Conservation (phyloP, 345 rosid genomes). For the Cochlearia excelsa region DNA sequence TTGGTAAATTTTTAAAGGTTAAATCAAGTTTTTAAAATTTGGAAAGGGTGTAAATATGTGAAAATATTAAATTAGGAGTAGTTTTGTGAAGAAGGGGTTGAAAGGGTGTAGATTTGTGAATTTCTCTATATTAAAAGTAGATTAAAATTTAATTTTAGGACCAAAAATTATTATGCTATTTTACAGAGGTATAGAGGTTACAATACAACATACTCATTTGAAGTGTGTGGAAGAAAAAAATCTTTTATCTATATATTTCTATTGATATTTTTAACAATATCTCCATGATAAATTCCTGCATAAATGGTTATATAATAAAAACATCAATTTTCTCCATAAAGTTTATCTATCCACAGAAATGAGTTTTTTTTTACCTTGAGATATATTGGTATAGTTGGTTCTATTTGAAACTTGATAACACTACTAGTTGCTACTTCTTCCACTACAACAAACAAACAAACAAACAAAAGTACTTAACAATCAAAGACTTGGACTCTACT, state of each 20-base stretch:
- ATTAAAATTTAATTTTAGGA: too few relatives aligned
- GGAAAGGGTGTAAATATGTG: too few relatives aligned
- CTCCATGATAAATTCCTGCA: slow-evolving; percentile 58
- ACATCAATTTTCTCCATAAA: slow-evolving; percentile 35
- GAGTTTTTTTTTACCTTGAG: slow-evolving; percentile 59
- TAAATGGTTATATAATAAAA: slow-evolving; percentile 35
- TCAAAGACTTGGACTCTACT: neutral
- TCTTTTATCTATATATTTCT: slow-evolving; percentile 31
- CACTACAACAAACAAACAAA: slow-evolving; percentile 45
- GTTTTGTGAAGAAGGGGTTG: too few relatives aligned
- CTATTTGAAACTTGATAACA: slow-evolving; percentile 56
- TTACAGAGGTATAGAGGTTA: neutral
- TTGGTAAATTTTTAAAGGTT: too few relatives aligned
- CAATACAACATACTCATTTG: slow-evolving; percentile 49
- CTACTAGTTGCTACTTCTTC: slow-evolving; percentile 62
- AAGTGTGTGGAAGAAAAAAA: slow-evolving; percentile 45
- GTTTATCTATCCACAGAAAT: neutral
- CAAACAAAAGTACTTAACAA: neutral
- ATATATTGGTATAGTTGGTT: slow-evolving; percentile 82
- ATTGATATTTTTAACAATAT: slow-evolving; percentile 38
- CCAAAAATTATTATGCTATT: too few relatives aligned
- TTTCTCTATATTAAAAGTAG: too few relatives aligned
- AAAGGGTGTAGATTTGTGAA: too few relatives aligned
- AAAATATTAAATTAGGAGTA: too few relatives aligned
- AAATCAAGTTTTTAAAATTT: too few relatives aligned